These are phyloP conservation scores for Mucor irregularis DNA, from an alignment of 371 early-diverging fungal genomes.

Conservation along the genomic window DNA sequence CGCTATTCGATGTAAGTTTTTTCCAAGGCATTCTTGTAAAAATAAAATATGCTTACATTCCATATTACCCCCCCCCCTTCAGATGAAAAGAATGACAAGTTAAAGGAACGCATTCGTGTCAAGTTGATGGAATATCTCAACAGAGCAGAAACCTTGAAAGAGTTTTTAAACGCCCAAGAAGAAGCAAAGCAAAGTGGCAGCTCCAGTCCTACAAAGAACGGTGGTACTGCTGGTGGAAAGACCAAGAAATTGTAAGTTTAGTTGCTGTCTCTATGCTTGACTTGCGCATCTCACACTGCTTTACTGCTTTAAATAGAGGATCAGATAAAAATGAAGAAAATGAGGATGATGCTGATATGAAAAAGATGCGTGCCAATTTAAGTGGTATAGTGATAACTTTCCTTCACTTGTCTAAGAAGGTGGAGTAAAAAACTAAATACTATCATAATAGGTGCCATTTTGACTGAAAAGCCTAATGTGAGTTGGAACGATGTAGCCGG, in stretches of 20 bases:
- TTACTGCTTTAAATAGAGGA: slow-evolving; percentile 32
- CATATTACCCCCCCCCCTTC: not conserved
- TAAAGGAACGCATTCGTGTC: slow-evolving; percentile 83
- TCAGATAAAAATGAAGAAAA: slow-evolving; percentile 44
- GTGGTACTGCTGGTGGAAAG: slow-evolving; percentile 51
- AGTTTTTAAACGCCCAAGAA: slow-evolving; percentile 65
- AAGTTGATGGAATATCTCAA: slow-evolving; percentile 91
- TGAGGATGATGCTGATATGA: slow-evolving; percentile 86
- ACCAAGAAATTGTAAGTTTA: slow-evolving; percentile 46
- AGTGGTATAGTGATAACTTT: slow-evolving; percentile 36
- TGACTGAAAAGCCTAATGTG: slow-evolving; percentile 94
- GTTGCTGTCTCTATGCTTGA: not conserved
- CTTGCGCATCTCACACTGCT: not conserved
- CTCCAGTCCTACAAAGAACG: slow-evolving; percentile 54
- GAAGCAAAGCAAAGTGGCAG: slow-evolving; percentile 70
- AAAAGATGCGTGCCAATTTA: slow-evolving; percentile 84
- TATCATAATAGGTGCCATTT: slow-evolving; percentile 65
- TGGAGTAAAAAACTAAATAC: not conserved
- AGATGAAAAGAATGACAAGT: slow-evolving; percentile 94
- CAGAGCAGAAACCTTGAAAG: slow-evolving; percentile 92
- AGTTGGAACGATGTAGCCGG: slow-evolving; percentile 98
- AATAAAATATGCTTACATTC: no score
- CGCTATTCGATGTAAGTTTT: slow-evolving; percentile 85
- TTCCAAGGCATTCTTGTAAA: no score
- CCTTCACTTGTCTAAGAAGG: no score